Base-by-base conservation (phyloP, 495 filamentous ascomycete species). In the Aspergillus kassunensis region DNA sequence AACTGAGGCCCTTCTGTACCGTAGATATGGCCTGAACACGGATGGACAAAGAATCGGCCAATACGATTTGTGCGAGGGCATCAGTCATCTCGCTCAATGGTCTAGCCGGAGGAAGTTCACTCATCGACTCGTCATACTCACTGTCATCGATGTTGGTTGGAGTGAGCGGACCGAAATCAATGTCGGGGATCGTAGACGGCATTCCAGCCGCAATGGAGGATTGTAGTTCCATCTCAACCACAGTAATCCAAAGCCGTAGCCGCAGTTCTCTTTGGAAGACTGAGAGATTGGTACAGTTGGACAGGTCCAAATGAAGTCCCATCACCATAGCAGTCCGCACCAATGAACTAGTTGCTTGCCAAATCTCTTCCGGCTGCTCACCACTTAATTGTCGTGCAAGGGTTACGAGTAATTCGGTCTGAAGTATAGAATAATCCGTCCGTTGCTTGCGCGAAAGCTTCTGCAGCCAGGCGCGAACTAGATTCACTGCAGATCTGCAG, bases 221-320 rank as follows among this genome's bases (percentile, higher is more conserved):
- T 37, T 75, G 69, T 0, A 76, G 57, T 24, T 74, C 71, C 44
- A 77, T 55, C 39, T 77, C 71, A 2, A 69, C 60, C 30, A 78
- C 68, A 1, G 71, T 72, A n/a, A 64, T 59, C 74, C 73, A 78
- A 1, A 78, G 56, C 33, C 70, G 67, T 7, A 69, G 58, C 30
- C 74, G 56, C 12, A 58, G 54, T 42, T 77, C 73, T 10, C 58
- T 62, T 18, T 70, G 59, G 37, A 65, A 73, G 15, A 44, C 49
- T 0, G 69, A 63, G 13, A 67, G 45, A 21, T 59, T 29, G 7
- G 54, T 36, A 29, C 47, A 54, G 16, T 41, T 53, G 25, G 60
- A 64, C 0, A 79, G 77, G 50, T 85, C 78, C 3, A 75, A 67
- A 53, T 87, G 82, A 16, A 85, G 68, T 8, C 82, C 84, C 65